Percentiles rank a stretch among this genome's conserved stretches.
These are phyloP conservation scores for Aspergillus nomiae DNA, from an alignment of 2,329 filamentous ascomycete species.

Conservation along the genomic window DNA sequence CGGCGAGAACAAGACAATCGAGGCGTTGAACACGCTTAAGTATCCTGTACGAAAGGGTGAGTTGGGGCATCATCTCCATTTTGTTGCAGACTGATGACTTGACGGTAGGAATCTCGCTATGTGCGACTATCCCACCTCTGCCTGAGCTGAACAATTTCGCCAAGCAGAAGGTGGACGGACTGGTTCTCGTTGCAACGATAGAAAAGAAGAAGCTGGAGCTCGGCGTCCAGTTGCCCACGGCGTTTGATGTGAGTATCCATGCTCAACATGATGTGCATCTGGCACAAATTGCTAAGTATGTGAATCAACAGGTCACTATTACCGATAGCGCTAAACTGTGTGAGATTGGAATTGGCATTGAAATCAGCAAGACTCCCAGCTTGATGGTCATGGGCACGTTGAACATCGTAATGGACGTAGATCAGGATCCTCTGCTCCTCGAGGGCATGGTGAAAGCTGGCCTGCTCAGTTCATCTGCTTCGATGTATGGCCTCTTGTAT, in stretches of 20 bases:
- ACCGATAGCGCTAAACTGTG: neutral
- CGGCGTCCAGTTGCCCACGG: neutral
- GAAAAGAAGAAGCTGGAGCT: neutral
- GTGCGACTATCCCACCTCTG: neutral
- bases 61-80: neutral
- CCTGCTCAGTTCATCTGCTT: neutral
- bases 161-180: neutral
- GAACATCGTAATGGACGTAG: neutral
- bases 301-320: neutral
- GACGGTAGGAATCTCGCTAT: neutral
- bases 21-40: neutral
- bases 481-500: neutral
- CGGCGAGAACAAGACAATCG: neutral
- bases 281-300: neutral
- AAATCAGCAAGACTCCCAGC: neutral
- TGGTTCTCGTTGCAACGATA: neutral
- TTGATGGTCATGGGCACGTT: neutral
- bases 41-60: neutral
- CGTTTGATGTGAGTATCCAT: neutral
- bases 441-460: constrained; percentile 1
- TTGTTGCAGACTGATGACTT: neutral
- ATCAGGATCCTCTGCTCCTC: neutral
- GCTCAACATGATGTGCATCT: neutral
- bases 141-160: neutral
- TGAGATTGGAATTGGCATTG: neutral